Conservation (phyloP, 768 basidiomycete species). For the Chiua virens region DNA sequence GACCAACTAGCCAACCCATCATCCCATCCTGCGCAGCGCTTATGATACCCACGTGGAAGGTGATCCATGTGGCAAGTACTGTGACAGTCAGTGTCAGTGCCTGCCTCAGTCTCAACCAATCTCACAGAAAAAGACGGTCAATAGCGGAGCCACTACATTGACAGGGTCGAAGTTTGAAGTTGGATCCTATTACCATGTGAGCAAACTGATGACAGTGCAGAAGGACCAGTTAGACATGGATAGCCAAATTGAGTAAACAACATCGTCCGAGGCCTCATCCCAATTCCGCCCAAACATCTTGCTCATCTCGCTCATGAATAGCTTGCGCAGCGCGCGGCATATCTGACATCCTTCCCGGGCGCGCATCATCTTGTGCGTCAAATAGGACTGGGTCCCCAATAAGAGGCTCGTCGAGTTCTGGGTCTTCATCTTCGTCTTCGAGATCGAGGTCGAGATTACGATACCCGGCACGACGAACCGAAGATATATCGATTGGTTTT, state of each 20-base stretch:
- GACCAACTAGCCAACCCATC: too few relatives aligned
- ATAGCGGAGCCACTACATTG: background rate
- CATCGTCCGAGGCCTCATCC: slow-evolving; percentile 34
- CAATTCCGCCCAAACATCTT: slow-evolving; percentile 73
- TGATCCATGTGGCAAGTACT: too few relatives aligned
- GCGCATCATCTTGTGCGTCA: slow-evolving; percentile 48
- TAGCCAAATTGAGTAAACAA: background rate
- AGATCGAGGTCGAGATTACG: slow-evolving; percentile 67
- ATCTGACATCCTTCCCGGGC: slow-evolving; percentile 37
- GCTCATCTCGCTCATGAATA: slow-evolving; percentile 54
- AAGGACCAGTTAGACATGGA: background rate
- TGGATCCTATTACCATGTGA: background rate
- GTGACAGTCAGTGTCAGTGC: too few relatives aligned
- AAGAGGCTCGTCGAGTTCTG: slow-evolving; percentile 55
- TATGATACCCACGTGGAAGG: too few relatives aligned
- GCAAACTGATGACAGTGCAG: background rate
- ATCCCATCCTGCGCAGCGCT: too few relatives aligned
- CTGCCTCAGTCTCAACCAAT: too few relatives aligned
- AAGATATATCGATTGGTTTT: slow-evolving; percentile 81
- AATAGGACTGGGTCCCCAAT: slow-evolving; percentile 63
- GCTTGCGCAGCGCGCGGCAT: slow-evolving; percentile 64
- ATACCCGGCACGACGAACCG: slow-evolving; percentile 64
- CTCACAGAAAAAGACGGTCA: too few relatives aligned
- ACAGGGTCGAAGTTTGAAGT: too few relatives aligned
- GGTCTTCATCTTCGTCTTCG: slow-evolving; percentile 58